Evolutionary conservation across 2,329 filamentous ascomycete genomes (phyloP), one percentile per base, ranked within the genome.

Genomic region (Claviceps pazoutovae): DNA sequence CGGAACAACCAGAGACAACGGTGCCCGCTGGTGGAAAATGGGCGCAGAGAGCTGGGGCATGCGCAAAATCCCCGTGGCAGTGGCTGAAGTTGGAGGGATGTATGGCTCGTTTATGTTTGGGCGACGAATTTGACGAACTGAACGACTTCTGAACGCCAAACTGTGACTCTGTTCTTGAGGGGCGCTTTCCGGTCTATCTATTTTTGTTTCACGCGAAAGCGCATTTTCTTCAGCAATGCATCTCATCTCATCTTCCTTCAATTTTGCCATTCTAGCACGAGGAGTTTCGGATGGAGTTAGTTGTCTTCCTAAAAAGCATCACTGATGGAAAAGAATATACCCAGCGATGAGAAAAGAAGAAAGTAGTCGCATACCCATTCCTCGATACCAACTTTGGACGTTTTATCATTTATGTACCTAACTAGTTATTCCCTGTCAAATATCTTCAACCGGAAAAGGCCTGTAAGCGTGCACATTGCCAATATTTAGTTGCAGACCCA

Each of bases 11-110:
- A 57, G 60, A 46, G 69, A 71, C 55, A 64, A 66, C 51, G 64
- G 70, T 51, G 80, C 84, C 62, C 76, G 82, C 58, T 69, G 71
- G 60, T 93, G 87, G 87, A 93, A 93, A 72, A 85, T 88, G 83
- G 87, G 87, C 36, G 86, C 86, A 48, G 79, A 80, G 59, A 86
- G 82, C 70, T 91, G 87, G 87, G 87, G 87, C 39, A 89, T 89
- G 81, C 77, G 85, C 56, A 93, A 97, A 71, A 77, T 97, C 43
- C 94, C 91, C n/a, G 84, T 97, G 58, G 88, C 86, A 26, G 80
- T 82, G 62, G 88, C 90, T 50, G 91, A 97, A 66, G 86, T 97
- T 26, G 93, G 95, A 60, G 88, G 88, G 56, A 94, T 95, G 63
- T 96, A 97, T 63, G 93, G 93, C 21, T 77, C 72, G 23, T 81